Percentiles rank a stretch among this genome's conserved stretches.
phyloP scores from a whole-genome alignment of 75 land plant species.

The Pinus taeda region DNA sequence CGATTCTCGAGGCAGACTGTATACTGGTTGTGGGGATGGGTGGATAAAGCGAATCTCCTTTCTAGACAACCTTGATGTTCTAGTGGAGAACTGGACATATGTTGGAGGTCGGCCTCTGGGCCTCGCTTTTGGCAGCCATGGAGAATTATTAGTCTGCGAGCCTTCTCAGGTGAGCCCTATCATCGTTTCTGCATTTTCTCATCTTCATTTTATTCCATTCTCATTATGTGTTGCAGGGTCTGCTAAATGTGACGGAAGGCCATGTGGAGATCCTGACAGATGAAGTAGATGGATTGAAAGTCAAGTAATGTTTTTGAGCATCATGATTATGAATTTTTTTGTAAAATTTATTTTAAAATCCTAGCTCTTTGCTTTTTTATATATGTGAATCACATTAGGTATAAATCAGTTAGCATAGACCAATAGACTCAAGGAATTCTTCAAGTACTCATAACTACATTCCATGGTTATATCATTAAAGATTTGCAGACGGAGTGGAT shows the following conservation, averaged over 20 bases:
- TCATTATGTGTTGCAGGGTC: slow-evolving; percentile 32
- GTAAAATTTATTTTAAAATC: no score
- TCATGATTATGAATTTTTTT: no score
- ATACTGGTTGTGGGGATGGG: slow-evolving; percentile 71
- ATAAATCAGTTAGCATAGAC: no score
- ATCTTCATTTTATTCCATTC: no score
- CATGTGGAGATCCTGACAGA: slow-evolving; percentile 39
- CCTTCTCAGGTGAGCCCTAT: slow-evolving; percentile 21
- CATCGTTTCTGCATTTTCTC: neutral
- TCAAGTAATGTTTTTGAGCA: slow-evolving; percentile 6
- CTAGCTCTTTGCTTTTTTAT: no score
- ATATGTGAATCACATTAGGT: no score
- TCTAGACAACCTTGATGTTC: no score
- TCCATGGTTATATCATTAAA: no score
- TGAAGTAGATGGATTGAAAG: slow-evolving; percentile 59
- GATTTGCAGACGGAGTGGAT: slow-evolving; percentile 16
- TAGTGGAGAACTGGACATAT: slow-evolving; percentile 47
- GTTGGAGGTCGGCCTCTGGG: slow-evolving; percentile 82
- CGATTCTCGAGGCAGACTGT: slow-evolving; percentile 41
- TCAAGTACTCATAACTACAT: no score
- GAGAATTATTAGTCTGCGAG: slow-evolving; percentile 57
- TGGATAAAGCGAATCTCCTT: slow-evolving; percentile 59
- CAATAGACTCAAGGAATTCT: no score
- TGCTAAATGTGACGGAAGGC: slow-evolving; percentile 41
- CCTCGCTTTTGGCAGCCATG: slow-evolving; percentile 35